phyloP scores from a whole-genome alignment of 495 filamentous ascomycete genomes.

The Pyronema omphalodes region DNA sequence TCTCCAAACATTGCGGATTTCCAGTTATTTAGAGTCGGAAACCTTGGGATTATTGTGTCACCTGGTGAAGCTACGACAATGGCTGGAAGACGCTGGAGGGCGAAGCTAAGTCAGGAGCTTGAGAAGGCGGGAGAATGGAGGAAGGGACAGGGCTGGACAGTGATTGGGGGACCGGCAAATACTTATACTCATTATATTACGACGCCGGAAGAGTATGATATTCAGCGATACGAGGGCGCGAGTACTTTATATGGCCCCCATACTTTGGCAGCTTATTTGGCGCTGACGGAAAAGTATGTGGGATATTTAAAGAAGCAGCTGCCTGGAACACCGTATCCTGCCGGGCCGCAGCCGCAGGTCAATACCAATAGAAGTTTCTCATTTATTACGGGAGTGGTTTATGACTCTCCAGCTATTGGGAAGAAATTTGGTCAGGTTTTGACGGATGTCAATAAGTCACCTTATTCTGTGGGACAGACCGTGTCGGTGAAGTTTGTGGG shows the following conservation, averaged over 20 bases:
- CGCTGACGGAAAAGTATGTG: slow-evolving; percentile 55
- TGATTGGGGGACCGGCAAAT: slow-evolving; percentile 87
- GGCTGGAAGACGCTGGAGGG: slow-evolving; percentile 81
- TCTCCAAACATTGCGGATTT: slow-evolving; percentile 83
- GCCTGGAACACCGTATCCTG: slow-evolving; percentile 28
- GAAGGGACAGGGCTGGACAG: slow-evolving; percentile 24
- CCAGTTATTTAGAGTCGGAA: slow-evolving; percentile 72
- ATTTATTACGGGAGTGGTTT: slow-evolving; percentile 66
- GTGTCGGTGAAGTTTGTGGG: slow-evolving; percentile 60
- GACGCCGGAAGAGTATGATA: slow-evolving; percentile 75
- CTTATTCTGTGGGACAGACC: slow-evolving; percentile 38
- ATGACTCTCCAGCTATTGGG: slow-evolving; percentile 50
- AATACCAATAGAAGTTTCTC: slow-evolving; percentile 61
- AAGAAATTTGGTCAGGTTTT: slow-evolving; percentile 61
- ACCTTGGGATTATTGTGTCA: slow-evolving; percentile 69
- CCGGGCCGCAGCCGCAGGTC: slow-evolving; percentile 57
- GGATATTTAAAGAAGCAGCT: slow-evolving; percentile 41
- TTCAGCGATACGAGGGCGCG: slow-evolving; percentile 90
- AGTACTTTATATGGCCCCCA: slow-evolving; percentile 90
- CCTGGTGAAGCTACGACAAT: slow-evolving; percentile 91
- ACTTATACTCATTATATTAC: slow-evolving; percentile 92
- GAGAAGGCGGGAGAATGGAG: slow-evolving; percentile 9
- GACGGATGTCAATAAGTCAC: slow-evolving; percentile 33
- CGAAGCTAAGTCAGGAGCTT: slow-evolving; percentile 43
- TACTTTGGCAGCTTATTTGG: slow-evolving; percentile 55